These are phyloP conservation scores for Niveomyces coronatus DNA, from an alignment of 2,329 filamentous ascomycete species.

Conservation along the genomic window DNA sequence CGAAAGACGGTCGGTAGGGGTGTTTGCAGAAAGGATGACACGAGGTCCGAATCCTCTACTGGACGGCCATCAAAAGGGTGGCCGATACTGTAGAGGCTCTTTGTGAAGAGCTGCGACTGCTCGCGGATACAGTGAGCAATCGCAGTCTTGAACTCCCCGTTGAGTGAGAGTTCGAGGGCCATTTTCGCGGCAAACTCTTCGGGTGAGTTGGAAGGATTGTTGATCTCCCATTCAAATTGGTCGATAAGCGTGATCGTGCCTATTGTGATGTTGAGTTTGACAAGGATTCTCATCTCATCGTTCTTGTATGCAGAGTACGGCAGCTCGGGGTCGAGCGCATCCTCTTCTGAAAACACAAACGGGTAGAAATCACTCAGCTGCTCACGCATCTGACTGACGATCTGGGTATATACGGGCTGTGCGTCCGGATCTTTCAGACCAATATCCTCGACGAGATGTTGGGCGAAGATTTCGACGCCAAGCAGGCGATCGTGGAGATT, in stretches of 20 bases:
- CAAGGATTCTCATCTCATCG: slow-evolving; percentile 92
- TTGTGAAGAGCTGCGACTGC: slow-evolving; percentile 87
- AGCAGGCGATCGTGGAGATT: slow-evolving; percentile 88
- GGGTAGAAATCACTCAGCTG: slow-evolving; percentile 92
- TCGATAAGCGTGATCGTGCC: slow-evolving; percentile 89
- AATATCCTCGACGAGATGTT: slow-evolving; percentile 86
- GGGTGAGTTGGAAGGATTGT: slow-evolving; percentile 85
- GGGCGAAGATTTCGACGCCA: slow-evolving; percentile 69
- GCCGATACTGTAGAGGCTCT: slow-evolving; percentile 83
- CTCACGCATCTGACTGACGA: slow-evolving; percentile 65
- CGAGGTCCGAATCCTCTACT: slow-evolving; percentile 83
- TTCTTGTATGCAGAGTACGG: slow-evolving; percentile 96
- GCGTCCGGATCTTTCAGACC: slow-evolving; percentile 63
- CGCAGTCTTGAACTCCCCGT: slow-evolving; percentile 91
- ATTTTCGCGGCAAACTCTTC: slow-evolving; percentile 89
- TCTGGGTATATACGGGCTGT: slow-evolving; percentile 51
- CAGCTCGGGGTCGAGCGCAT: slow-evolving; percentile 77
- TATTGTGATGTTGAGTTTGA: slow-evolving; percentile 97
- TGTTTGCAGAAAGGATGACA: slow-evolving; percentile 74
- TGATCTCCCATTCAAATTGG: slow-evolving; percentile 99
- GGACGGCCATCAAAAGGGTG: slow-evolving; percentile 93
- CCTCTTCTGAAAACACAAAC: slow-evolving; percentile 80
- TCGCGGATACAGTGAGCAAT: slow-evolving; percentile 97
- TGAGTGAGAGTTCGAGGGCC: slow-evolving; percentile 80
- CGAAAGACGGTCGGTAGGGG: slow-evolving; percentile 77